phyloP scores from a whole-genome alignment of 257 asterid species.

The Pogostemon cablin region DNA sequence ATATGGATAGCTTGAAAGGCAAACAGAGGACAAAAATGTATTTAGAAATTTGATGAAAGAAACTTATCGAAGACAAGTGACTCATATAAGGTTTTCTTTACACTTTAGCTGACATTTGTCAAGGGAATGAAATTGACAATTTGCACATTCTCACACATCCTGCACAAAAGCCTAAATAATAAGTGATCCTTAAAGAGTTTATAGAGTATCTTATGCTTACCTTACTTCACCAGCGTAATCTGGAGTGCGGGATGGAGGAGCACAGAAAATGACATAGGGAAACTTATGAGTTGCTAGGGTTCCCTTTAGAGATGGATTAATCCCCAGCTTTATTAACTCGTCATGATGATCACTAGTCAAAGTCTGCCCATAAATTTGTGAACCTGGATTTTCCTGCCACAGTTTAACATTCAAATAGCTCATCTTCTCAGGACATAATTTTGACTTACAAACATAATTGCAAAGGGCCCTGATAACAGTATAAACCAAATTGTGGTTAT shows the following conservation, averaged over 20 bases:
- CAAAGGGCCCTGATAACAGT: background rate
- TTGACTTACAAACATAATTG: conserved; percentile 20
- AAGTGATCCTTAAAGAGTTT: conserved; percentile 15
- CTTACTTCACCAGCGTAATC: conserved; percentile 91
- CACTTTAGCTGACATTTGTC: conserved; percentile 20
- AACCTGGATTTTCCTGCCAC: conserved; percentile 73
- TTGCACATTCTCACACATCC: conserved; percentile 1
- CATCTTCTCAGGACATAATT: conserved; percentile 13
- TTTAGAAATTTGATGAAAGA: conserved; percentile 1
- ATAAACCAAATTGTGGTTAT: background rate
- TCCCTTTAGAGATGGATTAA: conserved; percentile 71
- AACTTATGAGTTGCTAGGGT: conserved; percentile 49
- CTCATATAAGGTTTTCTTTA: conserved; percentile 7
- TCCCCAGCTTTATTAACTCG: conserved; percentile 74
- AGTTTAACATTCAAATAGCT: conserved; percentile 27
- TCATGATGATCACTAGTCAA: conserved; percentile 79
- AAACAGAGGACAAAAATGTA: conserved; percentile 1
- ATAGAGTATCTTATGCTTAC: conserved; percentile 39
- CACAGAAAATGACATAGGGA: conserved; percentile 90
- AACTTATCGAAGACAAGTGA: background rate
- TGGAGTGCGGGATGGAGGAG: conserved; percentile 71
- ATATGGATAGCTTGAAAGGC: background rate
- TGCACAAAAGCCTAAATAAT: conserved; percentile 12
- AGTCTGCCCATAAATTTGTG: conserved; percentile 83
- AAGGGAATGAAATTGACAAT: background rate